Evolutionary conservation across 495 filamentous ascomycete genomes (phyloP).

Genomic region (Lindgomyces ingoldianus): DNA sequence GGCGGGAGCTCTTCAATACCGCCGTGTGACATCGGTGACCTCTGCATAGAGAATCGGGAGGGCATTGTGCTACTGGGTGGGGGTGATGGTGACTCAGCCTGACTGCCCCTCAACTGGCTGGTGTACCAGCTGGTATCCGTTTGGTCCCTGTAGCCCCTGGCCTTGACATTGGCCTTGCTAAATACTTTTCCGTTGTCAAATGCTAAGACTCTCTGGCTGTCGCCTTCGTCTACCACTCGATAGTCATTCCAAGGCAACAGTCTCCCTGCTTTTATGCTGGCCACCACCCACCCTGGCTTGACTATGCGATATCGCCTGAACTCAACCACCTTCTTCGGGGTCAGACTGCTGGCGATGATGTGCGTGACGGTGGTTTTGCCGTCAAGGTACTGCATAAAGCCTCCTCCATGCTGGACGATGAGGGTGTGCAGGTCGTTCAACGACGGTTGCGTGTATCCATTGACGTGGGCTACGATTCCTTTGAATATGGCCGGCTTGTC

Average conservation of each 20-base stretch:
- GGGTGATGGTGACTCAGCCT: conserved; percentile 10
- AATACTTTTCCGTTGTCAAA: conserved; percentile 69
- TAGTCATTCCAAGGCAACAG: conserved; percentile 84
- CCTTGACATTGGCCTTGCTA: conserved; percentile 62
- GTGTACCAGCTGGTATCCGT: conserved; percentile 78
- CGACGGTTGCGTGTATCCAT: conserved; percentile 90
- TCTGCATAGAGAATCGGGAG: conserved; percentile 25
- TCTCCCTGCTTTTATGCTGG: conserved; percentile 77
- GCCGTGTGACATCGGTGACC: conserved; percentile 31
- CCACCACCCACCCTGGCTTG: conserved; percentile 93
- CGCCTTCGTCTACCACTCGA: conserved; percentile 76
- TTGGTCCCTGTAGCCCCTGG: conserved; percentile 69
- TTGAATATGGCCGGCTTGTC: conserved; percentile 84
- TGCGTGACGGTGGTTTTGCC: conserved; percentile 92
- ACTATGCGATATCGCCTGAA: conserved; percentile 86
- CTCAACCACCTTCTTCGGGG: conserved; percentile 87
- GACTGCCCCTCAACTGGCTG: conserved; percentile 59
- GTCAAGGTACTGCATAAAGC: conserved; percentile 92
- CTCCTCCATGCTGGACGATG: conserved; percentile 86
- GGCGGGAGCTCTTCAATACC: conserved; percentile 32
- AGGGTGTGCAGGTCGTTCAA: conserved; percentile 82
- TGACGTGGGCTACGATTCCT: conserved; percentile 84
- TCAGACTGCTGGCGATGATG: conserved; percentile 86
- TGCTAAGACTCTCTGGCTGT: conserved; percentile 73
- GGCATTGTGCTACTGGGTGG: conserved; percentile 25